phyloP scores from a whole-genome alignment of 2,329 filamentous ascomycete genomes.

The Clonostachys sp. region DNA sequence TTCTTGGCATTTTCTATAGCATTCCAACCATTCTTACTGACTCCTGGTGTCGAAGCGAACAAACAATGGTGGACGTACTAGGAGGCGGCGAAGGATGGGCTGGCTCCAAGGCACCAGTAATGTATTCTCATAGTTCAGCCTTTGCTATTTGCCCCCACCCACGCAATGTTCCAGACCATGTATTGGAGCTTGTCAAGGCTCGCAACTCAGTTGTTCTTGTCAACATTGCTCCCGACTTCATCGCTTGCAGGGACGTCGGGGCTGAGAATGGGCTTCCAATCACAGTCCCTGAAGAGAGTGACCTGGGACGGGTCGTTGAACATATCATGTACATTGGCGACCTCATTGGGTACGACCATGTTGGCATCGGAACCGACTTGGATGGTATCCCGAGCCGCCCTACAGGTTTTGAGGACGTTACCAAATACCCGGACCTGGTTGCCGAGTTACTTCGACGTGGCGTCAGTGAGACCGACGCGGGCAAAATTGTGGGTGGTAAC shows the following conservation, averaged over 20 bases:
- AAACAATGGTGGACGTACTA: slow-evolving; percentile 83
- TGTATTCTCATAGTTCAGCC: slow-evolving; percentile 85
- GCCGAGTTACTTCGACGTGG: slow-evolving; percentile 69
- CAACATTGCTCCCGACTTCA: slow-evolving; percentile 80
- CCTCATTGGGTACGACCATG: slow-evolving; percentile 79
- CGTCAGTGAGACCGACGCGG: slow-evolving; percentile 68
- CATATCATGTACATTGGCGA: slow-evolving; percentile 82
- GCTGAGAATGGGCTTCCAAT: slow-evolving; percentile 62
- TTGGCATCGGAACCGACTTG: slow-evolving; percentile 86
- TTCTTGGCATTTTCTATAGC: background rate
- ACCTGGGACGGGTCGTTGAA: slow-evolving; percentile 69
- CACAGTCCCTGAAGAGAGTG: slow-evolving; percentile 63
- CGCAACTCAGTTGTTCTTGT: slow-evolving; percentile 81
- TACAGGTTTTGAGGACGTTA: slow-evolving; percentile 76
- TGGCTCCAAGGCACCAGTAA: slow-evolving; percentile 75
- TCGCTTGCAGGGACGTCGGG: slow-evolving; percentile 64
- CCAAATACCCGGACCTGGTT: slow-evolving; percentile 75
- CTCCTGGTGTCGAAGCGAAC: slow-evolving; percentile 39
- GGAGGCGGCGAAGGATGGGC: slow-evolving; percentile 58
- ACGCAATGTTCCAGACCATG: slow-evolving; percentile 82
- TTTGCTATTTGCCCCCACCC: slow-evolving; percentile 81
- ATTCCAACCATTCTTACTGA: background rate
- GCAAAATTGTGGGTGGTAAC: slow-evolving; percentile 75
- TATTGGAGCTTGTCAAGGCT: slow-evolving; percentile 71
- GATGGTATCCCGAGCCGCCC: slow-evolving; percentile 70